Conservation (phyloP, 2,329 filamentous ascomycete species). For the Exophiala mesophila region DNA sequence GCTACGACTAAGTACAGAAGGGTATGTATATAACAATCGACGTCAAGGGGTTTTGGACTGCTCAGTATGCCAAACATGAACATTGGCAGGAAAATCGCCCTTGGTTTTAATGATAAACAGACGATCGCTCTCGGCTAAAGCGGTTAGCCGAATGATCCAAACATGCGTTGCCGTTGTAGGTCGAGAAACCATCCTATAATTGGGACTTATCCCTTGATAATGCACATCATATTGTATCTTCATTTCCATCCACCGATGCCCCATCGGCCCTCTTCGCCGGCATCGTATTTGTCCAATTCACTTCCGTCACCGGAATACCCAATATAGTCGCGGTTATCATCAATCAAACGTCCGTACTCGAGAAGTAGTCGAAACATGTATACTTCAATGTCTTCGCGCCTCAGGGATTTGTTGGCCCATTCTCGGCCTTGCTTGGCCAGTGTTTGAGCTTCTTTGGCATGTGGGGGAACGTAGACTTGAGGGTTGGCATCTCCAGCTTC, state of each 20-base stretch:
- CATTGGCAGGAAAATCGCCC: no score
- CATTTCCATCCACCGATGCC: slow-evolving; percentile 18
- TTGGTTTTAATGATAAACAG: no score
- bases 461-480: slow-evolving; percentile 30
- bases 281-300: slow-evolving; percentile 27
- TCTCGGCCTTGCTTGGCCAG: slow-evolving; percentile 34
- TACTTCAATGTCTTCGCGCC: slow-evolving; percentile 58
- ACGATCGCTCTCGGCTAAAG: no score
- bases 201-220: no score
- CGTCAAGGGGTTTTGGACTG: no score
- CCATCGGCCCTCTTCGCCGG: slow-evolving; percentile 13
- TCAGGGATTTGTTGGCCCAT: slow-evolving; percentile 36
- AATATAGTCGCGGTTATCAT: slow-evolving; percentile 57
- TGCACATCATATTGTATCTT: slow-evolving; percentile 1
- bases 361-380: slow-evolving; percentile 35
- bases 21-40: no score
- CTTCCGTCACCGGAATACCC: slow-evolving; percentile 46
- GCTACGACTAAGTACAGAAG: no score
- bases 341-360: slow-evolving; percentile 61
- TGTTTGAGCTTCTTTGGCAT: slow-evolving; percentile 32
- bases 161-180: no score
- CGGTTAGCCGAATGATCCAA: no score
- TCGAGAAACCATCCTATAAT: no score
- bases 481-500: slow-evolving; percentile 18
- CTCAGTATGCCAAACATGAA: no score